These are phyloP conservation scores for Exophiala spinifera DNA, from an alignment of 2,329 filamentous ascomycete species.

Conservation along the genomic window DNA sequence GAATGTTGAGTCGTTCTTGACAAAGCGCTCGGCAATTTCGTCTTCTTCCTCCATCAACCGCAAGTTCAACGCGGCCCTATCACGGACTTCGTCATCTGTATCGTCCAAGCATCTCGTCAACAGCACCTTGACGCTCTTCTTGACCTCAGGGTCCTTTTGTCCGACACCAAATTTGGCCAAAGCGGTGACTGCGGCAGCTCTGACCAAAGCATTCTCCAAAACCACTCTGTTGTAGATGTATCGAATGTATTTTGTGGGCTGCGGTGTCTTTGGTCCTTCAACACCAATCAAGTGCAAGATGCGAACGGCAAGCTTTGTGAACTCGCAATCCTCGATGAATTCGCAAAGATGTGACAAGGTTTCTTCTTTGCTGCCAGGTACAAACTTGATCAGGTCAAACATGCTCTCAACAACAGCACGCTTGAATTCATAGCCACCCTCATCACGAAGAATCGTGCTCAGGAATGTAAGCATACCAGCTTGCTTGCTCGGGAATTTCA, in stretches of 20 bases:
- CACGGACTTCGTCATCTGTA: constrained; percentile 94
- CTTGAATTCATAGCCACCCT: constrained; percentile 98
- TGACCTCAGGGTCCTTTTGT: constrained; percentile 93
- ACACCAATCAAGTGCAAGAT: constrained; percentile 91
- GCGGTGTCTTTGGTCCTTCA: constrained; percentile 90
- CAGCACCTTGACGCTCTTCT: constrained; percentile 89
- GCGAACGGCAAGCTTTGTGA: constrained; percentile 93
- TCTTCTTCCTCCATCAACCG: constrained; percentile 90
- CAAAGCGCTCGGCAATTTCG: constrained; percentile 78
- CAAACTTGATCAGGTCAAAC: constrained; percentile 98
- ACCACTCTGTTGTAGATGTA: constrained; percentile 99
- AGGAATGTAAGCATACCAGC: constrained; percentile 97
- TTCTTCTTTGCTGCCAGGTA: constrained; percentile 77
- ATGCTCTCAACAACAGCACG: constrained; percentile 96
- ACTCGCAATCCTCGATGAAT: constrained; percentile 99
- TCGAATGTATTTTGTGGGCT: constrained; percentile 97
- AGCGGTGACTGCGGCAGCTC: constrained; percentile 91
- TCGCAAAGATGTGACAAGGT: constrained; percentile 94
- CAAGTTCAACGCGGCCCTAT: constrained; percentile 89
- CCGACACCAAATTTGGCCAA: constrained; percentile 96
- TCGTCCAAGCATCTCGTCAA: constrained; percentile 93
- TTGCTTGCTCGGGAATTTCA: constrained; percentile 98
- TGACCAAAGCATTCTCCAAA: constrained; percentile 91
- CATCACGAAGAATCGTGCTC: constrained; percentile 91
- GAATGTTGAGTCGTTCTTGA: constrained; percentile 96